Evolutionary conservation across 208 protist species (phyloP).

Genomic region (Trypanosoma caninum): DNA sequence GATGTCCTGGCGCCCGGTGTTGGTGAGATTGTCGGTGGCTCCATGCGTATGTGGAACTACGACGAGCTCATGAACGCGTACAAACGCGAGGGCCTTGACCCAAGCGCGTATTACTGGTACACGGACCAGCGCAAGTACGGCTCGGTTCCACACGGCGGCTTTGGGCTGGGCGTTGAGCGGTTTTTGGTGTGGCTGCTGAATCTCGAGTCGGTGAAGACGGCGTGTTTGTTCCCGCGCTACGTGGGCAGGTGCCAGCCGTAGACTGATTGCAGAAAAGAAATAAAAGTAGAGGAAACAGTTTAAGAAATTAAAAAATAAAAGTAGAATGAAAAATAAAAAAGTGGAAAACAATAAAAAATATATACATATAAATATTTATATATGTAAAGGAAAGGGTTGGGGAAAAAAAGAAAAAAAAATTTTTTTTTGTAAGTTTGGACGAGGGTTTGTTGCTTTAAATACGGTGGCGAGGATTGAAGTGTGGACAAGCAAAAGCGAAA

Average conservation of each 20-base stretch:
- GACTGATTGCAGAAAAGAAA: not conserved
- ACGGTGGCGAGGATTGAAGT: too few species aligned
- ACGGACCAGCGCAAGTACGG: slow-evolving; percentile 98
- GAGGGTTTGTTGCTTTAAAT: too few species aligned
- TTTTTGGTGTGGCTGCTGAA: slow-evolving; percentile 96
- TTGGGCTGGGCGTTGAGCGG: slow-evolving; percentile 97
- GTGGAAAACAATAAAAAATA: not conserved
- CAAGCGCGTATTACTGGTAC: slow-evolving; percentile 98
- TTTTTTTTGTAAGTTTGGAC: not conserved
- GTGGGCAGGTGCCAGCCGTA: slow-evolving; percentile 96
- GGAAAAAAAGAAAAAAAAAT: not conserved
- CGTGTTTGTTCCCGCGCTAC: slow-evolving; percentile 96
- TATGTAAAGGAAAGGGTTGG: not conserved
- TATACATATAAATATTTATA: too few species aligned
- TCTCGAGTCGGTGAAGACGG: slow-evolving; percentile 95
- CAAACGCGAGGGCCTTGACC: slow-evolving; percentile 92
- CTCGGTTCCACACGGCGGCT: slow-evolving; percentile 96
- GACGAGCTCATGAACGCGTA: slow-evolving; percentile 94
- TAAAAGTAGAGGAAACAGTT: not conserved
- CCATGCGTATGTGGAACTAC: slow-evolving; percentile 96
- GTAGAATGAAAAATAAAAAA: not conserved
- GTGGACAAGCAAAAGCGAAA: not conserved
- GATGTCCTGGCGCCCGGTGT: slow-evolving; percentile 98
- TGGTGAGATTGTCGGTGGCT: slow-evolving; percentile 98
- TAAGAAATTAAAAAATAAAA: not conserved